These are phyloP conservation scores for Diaporthe vexans DNA, from an alignment of 2,329 filamentous ascomycete genomes.

Conservation along the genomic window DNA sequence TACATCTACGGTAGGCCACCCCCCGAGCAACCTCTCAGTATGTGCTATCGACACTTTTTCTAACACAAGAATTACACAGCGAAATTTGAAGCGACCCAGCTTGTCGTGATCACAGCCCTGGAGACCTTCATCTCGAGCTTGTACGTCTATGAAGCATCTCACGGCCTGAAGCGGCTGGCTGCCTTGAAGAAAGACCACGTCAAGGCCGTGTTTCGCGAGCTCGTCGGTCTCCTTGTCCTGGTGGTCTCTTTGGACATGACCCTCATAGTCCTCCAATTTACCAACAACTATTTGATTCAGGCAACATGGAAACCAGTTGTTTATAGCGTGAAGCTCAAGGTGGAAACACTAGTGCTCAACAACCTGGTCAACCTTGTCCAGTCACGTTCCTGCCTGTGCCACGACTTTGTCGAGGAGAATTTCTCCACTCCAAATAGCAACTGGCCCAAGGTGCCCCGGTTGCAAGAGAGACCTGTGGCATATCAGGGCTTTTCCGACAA, in stretches of 20 bases:
- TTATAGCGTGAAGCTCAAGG: constrained; percentile 37
- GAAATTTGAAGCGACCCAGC: constrained; percentile 47
- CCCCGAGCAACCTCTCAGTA: too few relatives aligned
- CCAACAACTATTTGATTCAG: constrained; percentile 14
- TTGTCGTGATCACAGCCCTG: constrained; percentile 58
- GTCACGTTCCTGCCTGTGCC: constrained; percentile 18
- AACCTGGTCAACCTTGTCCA: constrained; percentile 30
- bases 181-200: not conserved
- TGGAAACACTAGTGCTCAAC: constrained; percentile 36
- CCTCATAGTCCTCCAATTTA: constrained; percentile 33
- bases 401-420: not conserved
- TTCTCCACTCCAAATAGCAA: not conserved
- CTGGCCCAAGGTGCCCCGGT: constrained; percentile 11
- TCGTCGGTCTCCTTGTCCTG: constrained; percentile 47
- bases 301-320: constrained; percentile 37
- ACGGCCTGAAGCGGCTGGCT: constrained; percentile 45
- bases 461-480: not conserved
- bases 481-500: not conserved
- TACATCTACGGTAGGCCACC: not conserved
- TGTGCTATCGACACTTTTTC: not conserved
- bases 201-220: not conserved
- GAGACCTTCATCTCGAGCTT: constrained; percentile 59
- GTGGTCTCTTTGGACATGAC: constrained; percentile 50
- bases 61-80: not conserved
- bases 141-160: constrained; percentile 62